These are phyloP conservation scores for Fallopia convolvulus DNA, from an alignment of 148 eudicot species.

Conservation along the genomic window DNA sequence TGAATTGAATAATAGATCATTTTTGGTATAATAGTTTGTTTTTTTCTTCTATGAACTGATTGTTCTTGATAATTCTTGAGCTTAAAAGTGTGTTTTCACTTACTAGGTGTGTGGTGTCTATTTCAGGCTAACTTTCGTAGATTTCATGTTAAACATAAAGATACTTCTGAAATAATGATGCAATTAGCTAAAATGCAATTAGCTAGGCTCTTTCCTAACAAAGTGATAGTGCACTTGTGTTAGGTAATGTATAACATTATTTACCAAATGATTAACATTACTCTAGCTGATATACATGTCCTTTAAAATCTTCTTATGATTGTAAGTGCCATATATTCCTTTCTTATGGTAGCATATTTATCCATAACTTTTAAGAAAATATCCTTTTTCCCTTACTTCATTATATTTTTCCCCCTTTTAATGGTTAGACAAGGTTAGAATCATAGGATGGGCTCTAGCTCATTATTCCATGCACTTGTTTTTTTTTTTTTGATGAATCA, in stretches of 20 bases:
- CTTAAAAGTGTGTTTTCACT: background rate
- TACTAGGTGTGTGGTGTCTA: background rate
- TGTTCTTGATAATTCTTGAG: background rate
- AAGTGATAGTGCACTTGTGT: slow-evolving; percentile 77
- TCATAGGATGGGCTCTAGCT: slow-evolving; percentile 81
- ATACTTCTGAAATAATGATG: slow-evolving; percentile 59
- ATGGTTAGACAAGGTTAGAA: slow-evolving; percentile 60
- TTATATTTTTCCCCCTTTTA: background rate
- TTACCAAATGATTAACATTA: background rate
- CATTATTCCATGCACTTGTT: slow-evolving; percentile 63
- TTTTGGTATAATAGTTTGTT: too few relatives aligned
- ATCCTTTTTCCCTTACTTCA: background rate
- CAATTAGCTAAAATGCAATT: slow-evolving; percentile 21
- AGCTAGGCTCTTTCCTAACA: slow-evolving; percentile 76
- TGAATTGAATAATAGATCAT: too few relatives aligned
- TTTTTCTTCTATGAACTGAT: background rate
- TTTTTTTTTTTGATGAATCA: too few relatives aligned
- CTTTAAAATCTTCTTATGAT: background rate
- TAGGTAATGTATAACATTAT: slow-evolving; percentile 36
- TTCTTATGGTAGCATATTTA: slow-evolving; percentile 29
- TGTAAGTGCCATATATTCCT: background rate
- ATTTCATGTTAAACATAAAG: slow-evolving; percentile 70
- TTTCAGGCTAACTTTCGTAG: slow-evolving; percentile 72
- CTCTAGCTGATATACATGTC: background rate
- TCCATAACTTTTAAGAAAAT: background rate